These are phyloP conservation scores for Saccharomycopsis sp. DNA, from an alignment of 805 yeast genomes.

Conservation along the genomic window DNA sequence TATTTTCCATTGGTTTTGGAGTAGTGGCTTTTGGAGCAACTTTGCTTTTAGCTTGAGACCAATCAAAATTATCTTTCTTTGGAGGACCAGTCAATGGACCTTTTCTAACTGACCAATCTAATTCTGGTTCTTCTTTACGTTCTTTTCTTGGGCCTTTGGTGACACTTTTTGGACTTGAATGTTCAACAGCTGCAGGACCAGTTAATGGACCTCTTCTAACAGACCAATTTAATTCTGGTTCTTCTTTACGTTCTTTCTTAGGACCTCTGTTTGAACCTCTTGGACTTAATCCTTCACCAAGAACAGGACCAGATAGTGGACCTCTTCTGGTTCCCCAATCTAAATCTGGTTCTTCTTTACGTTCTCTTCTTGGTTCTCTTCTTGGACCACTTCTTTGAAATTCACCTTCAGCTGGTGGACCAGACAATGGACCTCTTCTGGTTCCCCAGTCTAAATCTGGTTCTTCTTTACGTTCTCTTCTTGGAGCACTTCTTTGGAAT, in stretches of 20 bases:
- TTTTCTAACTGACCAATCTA: conserved; percentile 9
- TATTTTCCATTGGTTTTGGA: no score
- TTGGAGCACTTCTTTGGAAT: conserved; percentile 28
- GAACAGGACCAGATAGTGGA: conserved; percentile 34
- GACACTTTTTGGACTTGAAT: conserved; percentile 16
- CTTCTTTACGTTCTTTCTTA: conserved; percentile 19
- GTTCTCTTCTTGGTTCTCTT: conserved; percentile 25
- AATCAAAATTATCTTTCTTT: conserved; percentile 3
- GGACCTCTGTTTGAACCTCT: conserved; percentile 5
- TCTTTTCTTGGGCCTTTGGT: conserved; percentile 7
- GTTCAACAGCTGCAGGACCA: conserved; percentile 15
- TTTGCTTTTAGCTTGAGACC: not conserved
- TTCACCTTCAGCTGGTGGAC: conserved; percentile 22
- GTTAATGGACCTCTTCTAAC: conserved; percentile 13
- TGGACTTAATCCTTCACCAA: conserved; percentile 20
- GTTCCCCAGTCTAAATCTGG: conserved; percentile 39
- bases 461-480: conserved; percentile 23
- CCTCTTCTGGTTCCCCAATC: conserved; percentile 44
- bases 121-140: conserved; percentile 19
- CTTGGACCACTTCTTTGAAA: conserved; percentile 26
- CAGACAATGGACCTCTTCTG: conserved; percentile 23
- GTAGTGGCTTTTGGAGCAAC: conserved; percentile 13
- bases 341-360: conserved; percentile 27
- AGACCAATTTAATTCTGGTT: conserved; percentile 33
- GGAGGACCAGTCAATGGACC: not conserved